These are phyloP conservation scores for Elsinoe fawcettii DNA, from an alignment of 2,329 filamentous ascomycete genomes.

Conservation along the genomic window DNA sequence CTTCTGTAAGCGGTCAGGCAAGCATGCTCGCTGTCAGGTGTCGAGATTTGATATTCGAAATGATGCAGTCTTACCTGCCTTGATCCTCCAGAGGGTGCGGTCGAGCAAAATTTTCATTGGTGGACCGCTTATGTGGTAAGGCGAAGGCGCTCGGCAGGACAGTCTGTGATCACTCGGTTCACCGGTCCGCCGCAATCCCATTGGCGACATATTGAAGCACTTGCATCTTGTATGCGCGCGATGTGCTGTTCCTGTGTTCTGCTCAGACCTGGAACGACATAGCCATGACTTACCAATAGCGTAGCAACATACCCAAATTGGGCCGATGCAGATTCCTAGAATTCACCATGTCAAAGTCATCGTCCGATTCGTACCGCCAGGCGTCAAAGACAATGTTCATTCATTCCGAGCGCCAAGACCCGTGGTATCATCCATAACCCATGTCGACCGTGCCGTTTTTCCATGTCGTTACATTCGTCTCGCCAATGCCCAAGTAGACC, in stretches of 20 bases:
- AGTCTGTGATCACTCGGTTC: no score
- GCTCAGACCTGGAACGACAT: background rate
- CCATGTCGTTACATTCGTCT: background rate
- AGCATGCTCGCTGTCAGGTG: background rate
- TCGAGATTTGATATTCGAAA: background rate
- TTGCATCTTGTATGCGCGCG: background rate
- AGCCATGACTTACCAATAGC: background rate
- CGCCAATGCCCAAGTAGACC: background rate
- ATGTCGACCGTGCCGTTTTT: background rate
- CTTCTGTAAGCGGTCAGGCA: background rate
- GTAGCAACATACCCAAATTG: background rate
- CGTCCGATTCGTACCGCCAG: background rate
- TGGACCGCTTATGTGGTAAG: background rate
- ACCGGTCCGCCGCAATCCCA: no score
- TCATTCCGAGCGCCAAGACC: background rate
- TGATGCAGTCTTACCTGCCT: background rate
- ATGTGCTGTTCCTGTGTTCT: background rate
- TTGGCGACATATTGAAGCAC: background rate
- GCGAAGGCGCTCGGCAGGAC: no score
- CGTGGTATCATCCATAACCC: background rate
- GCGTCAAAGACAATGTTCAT: background rate
- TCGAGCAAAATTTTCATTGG: background rate
- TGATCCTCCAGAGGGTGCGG: background rate
- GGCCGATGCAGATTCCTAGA: background rate
- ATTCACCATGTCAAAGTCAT: background rate